phyloP scores from a whole-genome alignment of 257 asterid species.

The Plantago ovata region DNA sequence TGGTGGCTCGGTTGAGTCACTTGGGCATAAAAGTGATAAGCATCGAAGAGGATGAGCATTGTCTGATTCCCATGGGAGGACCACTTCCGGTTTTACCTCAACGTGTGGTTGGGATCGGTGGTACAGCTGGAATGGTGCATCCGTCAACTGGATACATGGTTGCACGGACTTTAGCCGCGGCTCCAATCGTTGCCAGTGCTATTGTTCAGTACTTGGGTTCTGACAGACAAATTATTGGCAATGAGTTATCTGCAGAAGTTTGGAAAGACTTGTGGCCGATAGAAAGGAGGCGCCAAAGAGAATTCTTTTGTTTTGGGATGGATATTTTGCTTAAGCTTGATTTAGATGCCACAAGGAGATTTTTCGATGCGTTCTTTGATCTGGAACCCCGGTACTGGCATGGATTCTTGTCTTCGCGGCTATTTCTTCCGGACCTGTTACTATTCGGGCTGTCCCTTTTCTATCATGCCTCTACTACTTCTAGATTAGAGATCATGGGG shows the following conservation, averaged over 20 bases:
- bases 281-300: conserved; percentile 93
- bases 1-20: conserved; percentile 84
- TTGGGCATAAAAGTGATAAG: conserved; percentile 76
- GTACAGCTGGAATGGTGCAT: conserved; percentile 99
- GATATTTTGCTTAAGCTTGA: conserved; percentile 88
- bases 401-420: conserved; percentile 87
- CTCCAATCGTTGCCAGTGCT: conserved; percentile 84
- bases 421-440: conserved; percentile 79
- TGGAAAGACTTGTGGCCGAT: conserved; percentile 98
- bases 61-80: conserved; percentile 99
- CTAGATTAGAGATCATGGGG: conserved; percentile 86
- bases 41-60: conserved; percentile 90
- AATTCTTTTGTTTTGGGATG: conserved; percentile 97
- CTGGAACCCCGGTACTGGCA: conserved; percentile 97
- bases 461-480: conserved; percentile 63
- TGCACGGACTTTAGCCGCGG: conserved; percentile 96
- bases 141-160: conserved; percentile 99
- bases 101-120: conserved; percentile 90
- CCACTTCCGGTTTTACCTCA: conserved; percentile 95
- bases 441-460: conserved; percentile 81
- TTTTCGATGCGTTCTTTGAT: conserved; percentile 83
- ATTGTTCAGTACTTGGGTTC: conserved; percentile 65
- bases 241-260: conserved; percentile 59
- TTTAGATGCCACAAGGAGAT: conserved; percentile 76
- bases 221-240: conserved; percentile 38